Percentiles rank a stretch among this genome's conserved stretches.
Evolutionary conservation across 768 basidiomycete genomes (phyloP).

Genomic region (Cystofilobasidium bisporidii): DNA sequence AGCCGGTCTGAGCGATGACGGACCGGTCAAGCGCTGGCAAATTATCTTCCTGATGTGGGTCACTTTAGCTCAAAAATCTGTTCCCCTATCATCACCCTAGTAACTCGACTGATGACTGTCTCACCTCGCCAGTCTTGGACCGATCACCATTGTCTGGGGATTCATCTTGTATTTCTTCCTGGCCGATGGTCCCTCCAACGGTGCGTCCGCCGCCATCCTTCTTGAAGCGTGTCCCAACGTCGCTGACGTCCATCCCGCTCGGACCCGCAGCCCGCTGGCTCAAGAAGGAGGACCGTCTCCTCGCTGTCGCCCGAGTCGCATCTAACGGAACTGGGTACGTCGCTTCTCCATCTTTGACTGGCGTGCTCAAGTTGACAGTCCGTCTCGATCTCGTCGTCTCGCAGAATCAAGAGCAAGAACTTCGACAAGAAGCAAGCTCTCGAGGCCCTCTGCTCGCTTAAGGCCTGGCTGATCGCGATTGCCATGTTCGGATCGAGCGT

Average conservation of each 20-base stretch:
- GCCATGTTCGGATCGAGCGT: slow-evolving; percentile 39
- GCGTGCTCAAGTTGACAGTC: too few relatives aligned
- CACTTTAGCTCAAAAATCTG: too few relatives aligned
- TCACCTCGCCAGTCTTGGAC: too few relatives aligned
- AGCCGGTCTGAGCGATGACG: slow-evolving; percentile 3
- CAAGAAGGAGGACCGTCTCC: slow-evolving; percentile 33
- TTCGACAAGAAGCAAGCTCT: slow-evolving; percentile 36
- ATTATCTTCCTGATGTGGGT: slow-evolving; percentile 40
- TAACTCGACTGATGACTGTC: too few relatives aligned
- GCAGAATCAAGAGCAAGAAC: slow-evolving; percentile 38
- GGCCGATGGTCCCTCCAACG: slow-evolving; percentile 38
- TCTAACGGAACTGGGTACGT: slow-evolving; percentile 37
- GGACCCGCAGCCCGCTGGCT: slow-evolving; percentile 40
- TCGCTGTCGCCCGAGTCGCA: slow-evolving; percentile 40
- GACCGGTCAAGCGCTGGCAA: slow-evolving; percentile 31
- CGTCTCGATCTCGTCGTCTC: too few relatives aligned
- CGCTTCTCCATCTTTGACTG: too few relatives aligned
- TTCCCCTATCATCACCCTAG: too few relatives aligned
- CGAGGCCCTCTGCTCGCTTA: slow-evolving; percentile 36
- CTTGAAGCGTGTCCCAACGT: too few relatives aligned
- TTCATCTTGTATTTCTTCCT: slow-evolving; percentile 40
- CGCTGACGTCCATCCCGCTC: too few relatives aligned
- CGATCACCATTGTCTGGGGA: slow-evolving; percentile 37
- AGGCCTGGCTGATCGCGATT: slow-evolving; percentile 37
- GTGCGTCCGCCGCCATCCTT: too few relatives aligned